Conservation (phyloP, 345 rosid species). For the Syzygium oleosum region DNA sequence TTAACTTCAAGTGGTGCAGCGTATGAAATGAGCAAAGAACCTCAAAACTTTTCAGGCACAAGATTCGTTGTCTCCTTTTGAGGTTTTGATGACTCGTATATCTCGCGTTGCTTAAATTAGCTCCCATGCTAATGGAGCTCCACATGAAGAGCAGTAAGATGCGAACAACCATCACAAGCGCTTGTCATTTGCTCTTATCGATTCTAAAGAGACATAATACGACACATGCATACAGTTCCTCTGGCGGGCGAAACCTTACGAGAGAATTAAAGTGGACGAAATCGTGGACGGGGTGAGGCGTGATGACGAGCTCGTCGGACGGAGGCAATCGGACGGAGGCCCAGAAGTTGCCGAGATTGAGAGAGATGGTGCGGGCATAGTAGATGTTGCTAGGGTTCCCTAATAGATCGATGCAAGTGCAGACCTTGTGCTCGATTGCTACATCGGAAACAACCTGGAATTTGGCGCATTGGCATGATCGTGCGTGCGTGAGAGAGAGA, state of each 20-base stretch:
- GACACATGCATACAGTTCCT: not conserved
- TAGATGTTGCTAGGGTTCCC: conserved; percentile 79
- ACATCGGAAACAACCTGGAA: not conserved
- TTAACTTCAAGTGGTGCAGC: not conserved
- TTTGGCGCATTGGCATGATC: no score
- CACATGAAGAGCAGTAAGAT: not conserved
- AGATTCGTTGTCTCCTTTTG: not conserved
- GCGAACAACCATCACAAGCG: not conserved
- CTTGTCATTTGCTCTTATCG: not conserved
- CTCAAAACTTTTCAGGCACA: not conserved
- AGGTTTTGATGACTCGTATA: not conserved
- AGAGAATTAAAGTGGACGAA: conserved; percentile 12
- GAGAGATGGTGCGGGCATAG: conserved; percentile 54
- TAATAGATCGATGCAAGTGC: conserved; percentile 49
- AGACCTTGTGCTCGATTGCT: conserved; percentile 37
- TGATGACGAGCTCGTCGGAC: conserved; percentile 49
- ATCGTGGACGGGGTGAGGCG: conserved; percentile 38
- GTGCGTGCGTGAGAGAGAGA: not conserved
- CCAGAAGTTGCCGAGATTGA: conserved; percentile 61
- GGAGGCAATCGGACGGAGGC: conserved; percentile 50
- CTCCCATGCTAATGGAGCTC: not conserved
- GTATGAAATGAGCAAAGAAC: not conserved
- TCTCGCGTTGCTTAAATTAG: not conserved
- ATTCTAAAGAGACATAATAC: not conserved
- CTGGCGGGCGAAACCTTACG: not conserved